Percentiles rank a stretch among this genome's conserved stretches.
Conservation (phyloP, 2,329 filamentous ascomycete genomes). For the Xylariales sp. region DNA sequence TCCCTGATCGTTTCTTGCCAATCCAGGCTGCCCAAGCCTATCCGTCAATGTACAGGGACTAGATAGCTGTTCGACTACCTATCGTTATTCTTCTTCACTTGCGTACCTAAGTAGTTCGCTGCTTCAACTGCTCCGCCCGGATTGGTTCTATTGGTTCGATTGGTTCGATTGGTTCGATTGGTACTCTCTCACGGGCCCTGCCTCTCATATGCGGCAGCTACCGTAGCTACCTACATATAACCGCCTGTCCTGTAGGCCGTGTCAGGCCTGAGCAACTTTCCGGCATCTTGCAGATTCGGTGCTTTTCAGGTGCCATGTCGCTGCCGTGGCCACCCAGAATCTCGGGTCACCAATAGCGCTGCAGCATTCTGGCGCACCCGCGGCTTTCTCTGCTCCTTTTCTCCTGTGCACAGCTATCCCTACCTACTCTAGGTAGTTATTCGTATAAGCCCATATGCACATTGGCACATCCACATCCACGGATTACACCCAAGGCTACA, state of each 20-base stretch:
- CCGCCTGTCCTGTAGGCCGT: conserved; percentile 13
- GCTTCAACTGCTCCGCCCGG: background rate
- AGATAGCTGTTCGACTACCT: conserved; percentile 2
- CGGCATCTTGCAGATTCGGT: conserved; percentile 36
- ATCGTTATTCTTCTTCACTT: conserved; percentile 6
- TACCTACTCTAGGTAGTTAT: conserved; percentile 12
- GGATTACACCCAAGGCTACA: conserved; percentile 13
- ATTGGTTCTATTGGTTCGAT: background rate
- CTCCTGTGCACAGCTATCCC: conserved; percentile 14
- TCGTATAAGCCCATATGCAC: conserved; percentile 28
- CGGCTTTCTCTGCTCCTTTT: conserved; percentile 22
- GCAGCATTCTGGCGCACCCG: conserved; percentile 21
- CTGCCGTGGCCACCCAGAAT: conserved; percentile 38
- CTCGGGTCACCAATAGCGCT: conserved; percentile 39
- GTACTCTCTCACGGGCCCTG: conserved; percentile 2
- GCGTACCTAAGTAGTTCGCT: conserved; percentile 12
- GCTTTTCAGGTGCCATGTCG: conserved; percentile 38
- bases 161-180: background rate
- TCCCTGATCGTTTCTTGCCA: conserved; percentile 16
- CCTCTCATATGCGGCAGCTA: conserved; percentile 13
- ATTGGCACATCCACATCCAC: conserved; percentile 29
- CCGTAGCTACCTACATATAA: background rate
- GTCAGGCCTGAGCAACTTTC: conserved; percentile 16
- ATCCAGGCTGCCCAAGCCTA: background rate
- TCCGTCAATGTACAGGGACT: conserved; percentile 6